Evolutionary conservation across 768 basidiomycete genomes (phyloP).

Genomic region (Amanita exitialis): DNA sequence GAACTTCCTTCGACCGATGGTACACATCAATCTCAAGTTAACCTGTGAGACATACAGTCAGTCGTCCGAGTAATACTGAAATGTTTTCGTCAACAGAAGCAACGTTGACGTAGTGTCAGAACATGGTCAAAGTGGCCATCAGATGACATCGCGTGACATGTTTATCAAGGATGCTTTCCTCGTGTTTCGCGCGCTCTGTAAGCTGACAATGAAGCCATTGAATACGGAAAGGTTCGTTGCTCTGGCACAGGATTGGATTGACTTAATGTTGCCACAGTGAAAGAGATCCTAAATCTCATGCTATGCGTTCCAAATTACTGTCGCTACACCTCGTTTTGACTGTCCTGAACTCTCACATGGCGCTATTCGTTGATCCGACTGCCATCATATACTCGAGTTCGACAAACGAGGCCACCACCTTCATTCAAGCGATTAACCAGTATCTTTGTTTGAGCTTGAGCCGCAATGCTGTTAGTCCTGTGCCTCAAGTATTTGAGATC

Average conservation of each 20-base stretch:
- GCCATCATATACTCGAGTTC: constrained; percentile 91
- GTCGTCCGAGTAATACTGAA: constrained; percentile 17
- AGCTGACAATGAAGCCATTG: constrained; percentile 95
- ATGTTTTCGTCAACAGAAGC: constrained; percentile 22
- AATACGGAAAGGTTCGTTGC: constrained; percentile 76
- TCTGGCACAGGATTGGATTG: background rate
- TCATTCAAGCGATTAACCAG: constrained; percentile 91
- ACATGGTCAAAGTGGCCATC: constrained; percentile 23
- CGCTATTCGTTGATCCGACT: constrained; percentile 76
- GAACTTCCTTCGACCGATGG: background rate
- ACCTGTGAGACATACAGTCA: background rate
- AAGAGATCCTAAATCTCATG: constrained; percentile 91
- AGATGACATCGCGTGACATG: constrained; percentile 71
- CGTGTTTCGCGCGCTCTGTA: constrained; percentile 94
- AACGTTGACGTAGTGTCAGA: constrained; percentile 25
- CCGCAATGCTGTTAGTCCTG: constrained; percentile 90
- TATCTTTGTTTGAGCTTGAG: constrained; percentile 91
- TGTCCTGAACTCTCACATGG: constrained; percentile 85
- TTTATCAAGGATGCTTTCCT: constrained; percentile 98
- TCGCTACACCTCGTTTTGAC: constrained; percentile 92
- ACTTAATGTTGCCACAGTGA: constrained; percentile 43
- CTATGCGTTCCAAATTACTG: constrained; percentile 93
- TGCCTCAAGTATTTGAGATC: constrained; percentile 94
- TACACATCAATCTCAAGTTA: constrained; percentile 2
- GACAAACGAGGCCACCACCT: constrained; percentile 77